Conservation (phyloP, 2,329 filamentous ascomycete species). For the Colletotrichum noveboracense region DNA sequence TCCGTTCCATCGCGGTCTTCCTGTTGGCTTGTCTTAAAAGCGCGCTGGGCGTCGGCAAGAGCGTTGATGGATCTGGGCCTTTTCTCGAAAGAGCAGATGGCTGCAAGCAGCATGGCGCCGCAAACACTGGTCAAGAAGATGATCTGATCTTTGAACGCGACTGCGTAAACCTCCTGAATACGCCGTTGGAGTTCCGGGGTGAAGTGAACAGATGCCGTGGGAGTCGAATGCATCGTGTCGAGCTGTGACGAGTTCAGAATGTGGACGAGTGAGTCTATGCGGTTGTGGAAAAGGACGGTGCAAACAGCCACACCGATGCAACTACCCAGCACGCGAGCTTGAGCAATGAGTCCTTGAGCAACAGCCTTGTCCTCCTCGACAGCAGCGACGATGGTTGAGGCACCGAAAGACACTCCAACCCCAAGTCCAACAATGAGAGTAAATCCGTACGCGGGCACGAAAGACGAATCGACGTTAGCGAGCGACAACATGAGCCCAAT, state of each 20-base stretch:
- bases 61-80: conserved; percentile 38
- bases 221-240: conserved; percentile 49
- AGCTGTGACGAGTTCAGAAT: conserved; percentile 42
- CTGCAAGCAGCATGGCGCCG: conserved; percentile 46
- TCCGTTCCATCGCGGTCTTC: conserved; percentile 4
- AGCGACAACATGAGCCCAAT: conserved; percentile 55
- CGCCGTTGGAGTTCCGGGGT: conserved; percentile 34
- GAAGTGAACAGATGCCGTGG: conserved; percentile 41
- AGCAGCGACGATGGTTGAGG: conserved; percentile 62
- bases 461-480: conserved; percentile 32
- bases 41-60: conserved; percentile 4
- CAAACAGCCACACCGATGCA: conserved; percentile 63
- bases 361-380: conserved; percentile 60
- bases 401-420: conserved; percentile 62
- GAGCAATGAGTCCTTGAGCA: conserved; percentile 64
- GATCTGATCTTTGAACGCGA: conserved; percentile 51
- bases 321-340: conserved; percentile 65
- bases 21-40: conserved; percentile 4
- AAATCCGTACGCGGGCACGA: conserved; percentile 55
- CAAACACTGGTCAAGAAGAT: conserved; percentile 51
- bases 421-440: conserved; percentile 63
- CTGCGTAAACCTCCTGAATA: conserved; percentile 47
- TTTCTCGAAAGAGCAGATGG: conserved; percentile 49
- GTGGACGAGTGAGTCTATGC: conserved; percentile 42
- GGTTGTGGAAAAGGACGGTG: conserved; percentile 61